A percentile compares a stretch with the other conserved stretches of the same genome.
These are phyloP conservation scores for Colletotrichum limetticola DNA, from an alignment of 2,329 filamentous ascomycete species.

Conservation along the genomic window DNA sequence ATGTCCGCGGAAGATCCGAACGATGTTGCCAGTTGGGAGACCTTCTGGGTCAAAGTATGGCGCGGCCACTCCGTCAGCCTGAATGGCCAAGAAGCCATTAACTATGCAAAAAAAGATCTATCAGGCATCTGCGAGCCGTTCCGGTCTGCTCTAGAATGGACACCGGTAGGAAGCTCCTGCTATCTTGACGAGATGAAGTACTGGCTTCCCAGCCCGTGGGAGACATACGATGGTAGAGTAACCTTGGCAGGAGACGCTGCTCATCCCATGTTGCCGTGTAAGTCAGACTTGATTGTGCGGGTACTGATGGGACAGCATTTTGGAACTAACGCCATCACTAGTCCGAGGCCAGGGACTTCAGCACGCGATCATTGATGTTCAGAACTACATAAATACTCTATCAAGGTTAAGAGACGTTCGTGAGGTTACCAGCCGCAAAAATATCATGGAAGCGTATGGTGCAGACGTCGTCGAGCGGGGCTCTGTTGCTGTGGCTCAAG, in stretches of 20 bases:
- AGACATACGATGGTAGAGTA: slow-evolving; percentile 44
- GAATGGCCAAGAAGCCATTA: slow-evolving; percentile 48
- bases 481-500: slow-evolving; percentile 46
- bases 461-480: slow-evolving; percentile 47
- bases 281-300: not conserved
- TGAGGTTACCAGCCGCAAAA: slow-evolving; percentile 26
- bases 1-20: slow-evolving; percentile 39
- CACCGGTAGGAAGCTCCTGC: slow-evolving; percentile 43
- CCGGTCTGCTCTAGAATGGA: slow-evolving; percentile 47
- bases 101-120: slow-evolving; percentile 42
- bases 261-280: slow-evolving; percentile 57
- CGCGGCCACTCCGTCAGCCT: slow-evolving; percentile 39
- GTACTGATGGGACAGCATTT: not conserved
- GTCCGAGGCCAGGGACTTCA: slow-evolving; percentile 58
- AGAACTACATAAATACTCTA: slow-evolving; percentile 49
- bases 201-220: slow-evolving; percentile 47
- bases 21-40: slow-evolving; percentile 44
- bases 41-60: slow-evolving; percentile 50
- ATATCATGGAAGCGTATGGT: slow-evolving; percentile 43
- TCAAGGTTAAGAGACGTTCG: slow-evolving; percentile 36
- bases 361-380: slow-evolving; percentile 52
- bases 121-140: slow-evolving; percentile 43
- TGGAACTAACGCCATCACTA: slow-evolving; percentile 23
- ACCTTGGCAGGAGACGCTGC: slow-evolving; percentile 53
- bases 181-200: slow-evolving; percentile 50